These are phyloP conservation scores for Schizonepeta tenuifolia DNA, from an alignment of 257 asterid species.

Conservation along the genomic window DNA sequence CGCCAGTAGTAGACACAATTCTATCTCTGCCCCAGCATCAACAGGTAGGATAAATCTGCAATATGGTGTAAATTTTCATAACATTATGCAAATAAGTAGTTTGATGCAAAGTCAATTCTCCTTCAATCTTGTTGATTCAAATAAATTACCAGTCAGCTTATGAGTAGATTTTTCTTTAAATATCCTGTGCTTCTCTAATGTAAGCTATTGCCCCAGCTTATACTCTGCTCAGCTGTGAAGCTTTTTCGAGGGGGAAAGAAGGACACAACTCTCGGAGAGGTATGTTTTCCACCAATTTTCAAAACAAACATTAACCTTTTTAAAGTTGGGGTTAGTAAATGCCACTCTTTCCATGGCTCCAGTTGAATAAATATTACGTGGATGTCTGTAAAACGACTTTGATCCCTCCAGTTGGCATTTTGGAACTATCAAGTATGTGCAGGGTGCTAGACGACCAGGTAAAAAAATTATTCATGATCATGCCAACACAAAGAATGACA, in stretches of 20 bases:
- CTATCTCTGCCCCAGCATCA: conserved; percentile 97
- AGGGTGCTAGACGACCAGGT: conserved; percentile 96
- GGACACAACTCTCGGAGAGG: conserved; percentile 91
- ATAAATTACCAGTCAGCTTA: conserved; percentile 4
- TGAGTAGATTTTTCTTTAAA: not conserved
- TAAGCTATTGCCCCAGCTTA: conserved; percentile 52
- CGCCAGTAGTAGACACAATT: conserved; percentile 83
- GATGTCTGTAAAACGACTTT: conserved; percentile 81
- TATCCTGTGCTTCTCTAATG: conserved; percentile 6
- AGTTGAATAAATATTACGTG: conserved; percentile 72
- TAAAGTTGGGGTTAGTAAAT: not conserved
- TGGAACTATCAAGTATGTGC: conserved; percentile 90
- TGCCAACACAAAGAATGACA: not conserved
- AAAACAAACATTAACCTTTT: not conserved
- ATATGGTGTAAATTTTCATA: not conserved
- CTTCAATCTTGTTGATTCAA: not conserved
- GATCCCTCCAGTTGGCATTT: conserved; percentile 78
- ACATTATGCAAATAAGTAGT: not conserved
- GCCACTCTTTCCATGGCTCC: conserved; percentile 38
- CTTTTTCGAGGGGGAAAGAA: conserved; percentile 83
- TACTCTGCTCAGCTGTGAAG: conserved; percentile 95
- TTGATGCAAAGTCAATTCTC: conserved; percentile 4
- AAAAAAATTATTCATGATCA: conserved; percentile 14
- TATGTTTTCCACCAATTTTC: conserved; percentile 36
- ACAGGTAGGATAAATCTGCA: conserved; percentile 59